Evolutionary conservation across 2,329 filamentous ascomycete species (phyloP).

Genomic region (Botrytis paeoniae): DNA sequence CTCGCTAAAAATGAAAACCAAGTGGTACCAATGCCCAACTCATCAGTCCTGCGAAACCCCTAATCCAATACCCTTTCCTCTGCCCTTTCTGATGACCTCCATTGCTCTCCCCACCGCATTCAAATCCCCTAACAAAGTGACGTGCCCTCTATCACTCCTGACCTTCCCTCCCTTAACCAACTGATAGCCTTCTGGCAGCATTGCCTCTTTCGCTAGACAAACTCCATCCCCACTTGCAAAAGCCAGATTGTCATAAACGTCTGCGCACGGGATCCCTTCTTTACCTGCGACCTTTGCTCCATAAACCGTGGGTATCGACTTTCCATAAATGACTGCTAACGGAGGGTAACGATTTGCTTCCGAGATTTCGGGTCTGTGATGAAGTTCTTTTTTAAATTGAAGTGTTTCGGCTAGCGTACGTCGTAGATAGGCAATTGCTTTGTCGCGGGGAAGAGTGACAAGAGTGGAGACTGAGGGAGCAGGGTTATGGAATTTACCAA

Average conservation of each 20-base stretch:
- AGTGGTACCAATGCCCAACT: no score
- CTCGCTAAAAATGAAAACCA: neutral
- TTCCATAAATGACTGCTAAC: slow-evolving; percentile 79
- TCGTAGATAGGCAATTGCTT: slow-evolving; percentile 61
- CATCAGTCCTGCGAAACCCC: slow-evolving; percentile 38
- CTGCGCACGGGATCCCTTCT: slow-evolving; percentile 71
- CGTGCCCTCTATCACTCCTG: slow-evolving; percentile 79
- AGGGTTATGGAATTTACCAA: slow-evolving; percentile 28
- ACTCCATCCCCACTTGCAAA: slow-evolving; percentile 90
- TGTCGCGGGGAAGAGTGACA: slow-evolving; percentile 37
- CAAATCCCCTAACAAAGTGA: slow-evolving; percentile 81
- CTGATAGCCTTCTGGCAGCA: slow-evolving; percentile 78
- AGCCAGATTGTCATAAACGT: slow-evolving; percentile 81
- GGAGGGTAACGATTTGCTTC: slow-evolving; percentile 76
- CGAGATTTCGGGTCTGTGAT: slow-evolving; percentile 57
- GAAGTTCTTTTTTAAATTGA: slow-evolving; percentile 72
- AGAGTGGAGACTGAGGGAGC: slow-evolving; percentile 36
- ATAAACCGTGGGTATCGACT: slow-evolving; percentile 80
- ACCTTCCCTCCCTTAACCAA: slow-evolving; percentile 71
- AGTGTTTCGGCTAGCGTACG: slow-evolving; percentile 71
- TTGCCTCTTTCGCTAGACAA: slow-evolving; percentile 78
- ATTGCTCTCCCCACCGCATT: slow-evolving; percentile 75
- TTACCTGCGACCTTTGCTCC: slow-evolving; percentile 70
- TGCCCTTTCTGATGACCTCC: slow-evolving; percentile 62
- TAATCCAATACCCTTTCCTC: slow-evolving; percentile 69